These are phyloP conservation scores for Microdochium trichocladiopsis DNA, from an alignment of 2,329 filamentous ascomycete genomes.

Conservation along the genomic window DNA sequence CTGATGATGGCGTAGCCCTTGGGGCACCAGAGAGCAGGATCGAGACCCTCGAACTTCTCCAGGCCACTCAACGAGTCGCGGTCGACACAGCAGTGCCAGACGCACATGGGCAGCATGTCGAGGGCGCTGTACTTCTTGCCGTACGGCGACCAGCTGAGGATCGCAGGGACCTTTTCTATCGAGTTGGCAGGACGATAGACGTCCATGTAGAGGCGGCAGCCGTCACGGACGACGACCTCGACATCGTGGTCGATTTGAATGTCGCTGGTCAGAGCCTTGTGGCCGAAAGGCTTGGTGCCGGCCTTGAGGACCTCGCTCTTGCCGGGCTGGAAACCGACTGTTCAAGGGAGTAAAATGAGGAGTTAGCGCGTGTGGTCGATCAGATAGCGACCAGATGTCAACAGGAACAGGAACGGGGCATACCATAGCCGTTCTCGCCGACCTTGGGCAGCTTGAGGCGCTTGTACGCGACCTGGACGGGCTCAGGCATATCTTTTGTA, in stretches of 20 bases:
- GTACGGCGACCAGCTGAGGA: constrained; percentile 12
- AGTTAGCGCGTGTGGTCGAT: too few relatives aligned
- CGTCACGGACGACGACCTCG: constrained; percentile 11
- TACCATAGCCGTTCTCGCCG: constrained; percentile 29
- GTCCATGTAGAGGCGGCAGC: constrained; percentile 10
- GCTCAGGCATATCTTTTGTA: constrained; percentile 6
- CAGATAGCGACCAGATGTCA: too few relatives aligned
- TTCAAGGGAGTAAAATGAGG: too few relatives aligned
- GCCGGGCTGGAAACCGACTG: constrained; percentile 22
- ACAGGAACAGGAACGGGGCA: too few relatives aligned
- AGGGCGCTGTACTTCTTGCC: constrained; percentile 14
- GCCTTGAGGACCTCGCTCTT: constrained; percentile 28
- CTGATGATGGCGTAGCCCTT: constrained; percentile 17
- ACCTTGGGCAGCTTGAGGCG: constrained; percentile 18
- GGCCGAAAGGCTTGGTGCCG: constrained; percentile 27
- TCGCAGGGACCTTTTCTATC: constrained; percentile 8
- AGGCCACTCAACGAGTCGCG: constrained; percentile 6
- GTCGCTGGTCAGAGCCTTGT: constrained; percentile 23
- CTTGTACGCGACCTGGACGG: constrained; percentile 10
- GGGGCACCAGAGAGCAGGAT: constrained; percentile 14
- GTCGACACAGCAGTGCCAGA: constrained; percentile 7
- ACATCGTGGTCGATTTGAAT: constrained; percentile 10
- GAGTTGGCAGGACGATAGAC: constrained; percentile 11
- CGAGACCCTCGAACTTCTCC: constrained; percentile 13
- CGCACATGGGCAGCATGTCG: constrained; percentile 7